phyloP scores from a whole-genome alignment of 129 eudicot genomes.

The Helianthus tuberosus region DNA sequence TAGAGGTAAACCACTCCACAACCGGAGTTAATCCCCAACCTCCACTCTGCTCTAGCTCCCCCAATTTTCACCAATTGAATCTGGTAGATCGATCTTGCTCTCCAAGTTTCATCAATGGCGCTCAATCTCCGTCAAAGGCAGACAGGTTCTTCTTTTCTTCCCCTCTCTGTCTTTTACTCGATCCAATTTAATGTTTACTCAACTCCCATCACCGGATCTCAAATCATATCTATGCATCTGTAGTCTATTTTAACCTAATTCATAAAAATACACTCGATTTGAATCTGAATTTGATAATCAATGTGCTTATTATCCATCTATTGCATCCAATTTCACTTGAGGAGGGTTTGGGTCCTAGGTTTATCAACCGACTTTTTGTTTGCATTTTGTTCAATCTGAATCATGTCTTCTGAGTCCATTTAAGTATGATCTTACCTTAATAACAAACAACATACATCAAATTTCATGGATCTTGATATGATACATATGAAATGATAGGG shows the following conservation, averaged over 20 bases:
- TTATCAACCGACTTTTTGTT: neutral
- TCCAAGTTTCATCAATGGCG: slow-evolving; percentile 55
- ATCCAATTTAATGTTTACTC: slow-evolving; percentile 12
- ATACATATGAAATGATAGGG: slow-evolving; percentile 8
- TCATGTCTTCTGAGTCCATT: slow-evolving; percentile 29
- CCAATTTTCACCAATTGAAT: no score
- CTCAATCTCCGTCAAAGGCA: slow-evolving; percentile 93
- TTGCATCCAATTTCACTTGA: slow-evolving; percentile 20
- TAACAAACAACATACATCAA: neutral
- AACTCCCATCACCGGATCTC: slow-evolving; percentile 17
- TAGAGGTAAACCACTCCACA: no score
- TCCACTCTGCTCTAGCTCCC: no score
- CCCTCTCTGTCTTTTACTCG: slow-evolving; percentile 8
- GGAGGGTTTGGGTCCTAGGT: slow-evolving; percentile 8
- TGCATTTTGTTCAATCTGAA: no score
- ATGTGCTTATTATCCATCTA: slow-evolving; percentile 9
- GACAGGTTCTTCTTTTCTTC: slow-evolving; percentile 54
- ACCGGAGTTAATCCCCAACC: no score
- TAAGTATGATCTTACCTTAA: neutral
- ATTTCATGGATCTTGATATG: neutral
- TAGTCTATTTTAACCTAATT: neutral
- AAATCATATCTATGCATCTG: neutral
- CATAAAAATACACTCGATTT: slow-evolving; percentile 10
- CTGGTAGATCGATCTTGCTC: slow-evolving; percentile 14
- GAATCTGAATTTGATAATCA: slow-evolving; percentile 6